These are phyloP conservation scores for Pyrus communis DNA, from an alignment of 306 rosid species.

Conservation along the genomic window DNA sequence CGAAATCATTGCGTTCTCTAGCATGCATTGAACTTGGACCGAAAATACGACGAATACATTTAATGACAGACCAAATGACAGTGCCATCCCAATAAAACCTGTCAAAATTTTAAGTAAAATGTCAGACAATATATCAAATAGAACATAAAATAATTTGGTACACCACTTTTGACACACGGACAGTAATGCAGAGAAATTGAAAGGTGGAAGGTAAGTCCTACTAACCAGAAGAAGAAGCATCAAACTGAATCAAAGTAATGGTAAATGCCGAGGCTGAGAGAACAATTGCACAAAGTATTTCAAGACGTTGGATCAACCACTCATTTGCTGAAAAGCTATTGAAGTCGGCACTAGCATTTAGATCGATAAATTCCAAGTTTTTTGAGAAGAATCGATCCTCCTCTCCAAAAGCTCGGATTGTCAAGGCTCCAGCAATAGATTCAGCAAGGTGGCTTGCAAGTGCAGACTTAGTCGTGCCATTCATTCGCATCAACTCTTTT, in stretches of 20 bases:
- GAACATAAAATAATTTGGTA: not conserved
- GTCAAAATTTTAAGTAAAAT: not conserved
- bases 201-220: not conserved
- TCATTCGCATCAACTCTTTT: constrained; percentile 30
- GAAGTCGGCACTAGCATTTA: constrained; percentile 16
- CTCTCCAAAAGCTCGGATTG: constrained; percentile 30
- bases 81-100: constrained; percentile 31
- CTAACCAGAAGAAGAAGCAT: constrained; percentile 17
- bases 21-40: constrained; percentile 21
- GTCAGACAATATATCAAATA: not conserved
- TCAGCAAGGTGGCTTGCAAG: constrained; percentile 28
- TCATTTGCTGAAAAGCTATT: constrained; percentile 18
- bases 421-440: constrained; percentile 25
- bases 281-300: constrained; percentile 14
- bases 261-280: constrained; percentile 20
- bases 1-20: constrained; percentile 21
- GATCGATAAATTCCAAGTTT: constrained; percentile 13
- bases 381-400: constrained; percentile 7
- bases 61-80: constrained; percentile 25
- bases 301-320: constrained; percentile 20
- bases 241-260: constrained; percentile 16
- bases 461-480: constrained; percentile 28
- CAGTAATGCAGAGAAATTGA: no score
- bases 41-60: constrained; percentile 8
- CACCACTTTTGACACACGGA: not conserved